Evolutionary conservation across 176 grass and related monocot species (phyloP), one percentile per base, ranked within the genome.

Genomic region (Musa beccarii): DNA sequence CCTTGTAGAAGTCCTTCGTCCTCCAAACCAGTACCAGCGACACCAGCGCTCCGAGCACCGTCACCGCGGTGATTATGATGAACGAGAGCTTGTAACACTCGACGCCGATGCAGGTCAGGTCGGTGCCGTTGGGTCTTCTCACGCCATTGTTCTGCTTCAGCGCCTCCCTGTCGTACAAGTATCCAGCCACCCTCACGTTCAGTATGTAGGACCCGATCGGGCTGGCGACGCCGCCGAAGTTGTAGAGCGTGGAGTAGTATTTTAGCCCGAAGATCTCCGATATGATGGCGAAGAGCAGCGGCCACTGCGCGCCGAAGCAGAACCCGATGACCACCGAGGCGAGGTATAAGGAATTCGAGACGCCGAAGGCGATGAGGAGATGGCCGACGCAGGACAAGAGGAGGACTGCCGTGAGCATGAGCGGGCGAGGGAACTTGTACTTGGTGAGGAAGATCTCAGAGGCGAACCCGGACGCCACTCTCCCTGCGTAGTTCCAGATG

Each of bases 401-500:
- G 49, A 87, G 78, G 21, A 84, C 78, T 29, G 0, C 51, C 17
- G 78, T 52, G 1, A 87, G 16, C 14, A 81, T 2, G 1, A 87
- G 78, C 21, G 81, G 85, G 10, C 85, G 78, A 11, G 85, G 74
- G 13, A 84, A 0, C 63, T 65, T 34, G 74, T 23, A 10, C 1
- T 71, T 62, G 8, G 53, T 2, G 0, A 83, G 73, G 4, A 87
- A 59, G 11, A 55, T 69, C 53, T 87, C 85, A 5, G 85, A 87
- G 3, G 66, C 51, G 80, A 87, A 87, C 0, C 78, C 85, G 1
- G 81, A 17, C 29, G 72, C 10, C 50, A 87, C 85, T 29, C 85
- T 76, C 54, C 85, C 85, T 12, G 82, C 77, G 73, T 87, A 87
- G 73, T 87, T 87, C 85, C 80, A 87, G 55, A 87, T 87, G 80